A percentile compares a stretch with the other conserved stretches of the same genome.
phyloP scores from a whole-genome alignment of 495 filamentous ascomycete genomes.

The Aspergillus avenaceus region DNA sequence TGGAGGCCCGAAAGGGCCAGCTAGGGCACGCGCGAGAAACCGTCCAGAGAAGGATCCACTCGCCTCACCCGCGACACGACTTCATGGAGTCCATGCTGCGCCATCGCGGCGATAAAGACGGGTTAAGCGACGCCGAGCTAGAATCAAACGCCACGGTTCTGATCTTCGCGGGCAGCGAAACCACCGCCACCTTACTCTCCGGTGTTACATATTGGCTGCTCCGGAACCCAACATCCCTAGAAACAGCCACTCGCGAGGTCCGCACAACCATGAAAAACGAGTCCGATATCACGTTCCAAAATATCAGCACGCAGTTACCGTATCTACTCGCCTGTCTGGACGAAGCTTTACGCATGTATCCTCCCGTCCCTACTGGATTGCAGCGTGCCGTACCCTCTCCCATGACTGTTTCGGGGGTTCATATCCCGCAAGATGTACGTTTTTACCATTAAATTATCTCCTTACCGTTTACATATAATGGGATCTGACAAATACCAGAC shows the following conservation, averaged over 20 bases:
- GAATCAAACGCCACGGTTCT: slow-evolving; percentile 32
- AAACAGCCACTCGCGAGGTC: slow-evolving; percentile 47
- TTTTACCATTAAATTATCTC: no score
- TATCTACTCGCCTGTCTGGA: slow-evolving; percentile 33
- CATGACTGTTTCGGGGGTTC: no score
- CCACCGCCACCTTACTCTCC: slow-evolving; percentile 41
- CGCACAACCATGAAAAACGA: slow-evolving; percentile 39
- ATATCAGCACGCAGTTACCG: slow-evolving; percentile 29
- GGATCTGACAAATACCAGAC: no score
- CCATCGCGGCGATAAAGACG: slow-evolving; percentile 14
- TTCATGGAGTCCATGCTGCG: background rate
- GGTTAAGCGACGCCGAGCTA: slow-evolving; percentile 34
- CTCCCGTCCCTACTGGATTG: slow-evolving; percentile 23
- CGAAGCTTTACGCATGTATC: slow-evolving; percentile 33
- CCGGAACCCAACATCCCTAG: slow-evolving; percentile 19
- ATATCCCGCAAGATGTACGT: no score
- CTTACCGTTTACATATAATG: no score
- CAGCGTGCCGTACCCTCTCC: slow-evolving; percentile 18
- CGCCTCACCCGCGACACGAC: background rate
- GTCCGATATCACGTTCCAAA: slow-evolving; percentile 46
- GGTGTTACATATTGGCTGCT: slow-evolving; percentile 35
- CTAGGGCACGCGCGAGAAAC: no score
- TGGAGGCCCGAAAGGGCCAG: no score
- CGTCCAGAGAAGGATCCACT: no score
- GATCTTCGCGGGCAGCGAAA: slow-evolving; percentile 47